Base-by-base conservation (phyloP, 108 stramenopile genomes). In the Pinguiococcus pyrenoidosus region DNA sequence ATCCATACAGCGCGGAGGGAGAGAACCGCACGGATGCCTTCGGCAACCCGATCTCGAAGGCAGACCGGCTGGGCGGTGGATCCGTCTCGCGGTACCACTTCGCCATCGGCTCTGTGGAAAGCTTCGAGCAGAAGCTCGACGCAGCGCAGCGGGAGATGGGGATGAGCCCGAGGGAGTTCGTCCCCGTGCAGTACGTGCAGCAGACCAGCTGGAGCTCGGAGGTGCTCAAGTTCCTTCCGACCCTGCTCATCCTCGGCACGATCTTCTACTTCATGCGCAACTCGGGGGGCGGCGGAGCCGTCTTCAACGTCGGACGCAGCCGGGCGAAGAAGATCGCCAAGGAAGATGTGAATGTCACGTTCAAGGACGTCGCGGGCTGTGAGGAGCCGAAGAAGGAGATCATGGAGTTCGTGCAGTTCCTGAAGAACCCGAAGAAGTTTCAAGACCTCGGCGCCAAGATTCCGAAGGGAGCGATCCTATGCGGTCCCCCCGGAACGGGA, bases 401-500 rank as follows among this genome's bases (percentile, higher is more conserved):
- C 44, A 91, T 93, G 90, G 96, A 98, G 64, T 91, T 98, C 64
- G 96, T 98, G 0, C 84, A 92, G 44, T 97, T 97, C 59, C 72
- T 97, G 45, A 81, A 89, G 56, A 79, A 85, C 45, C 70, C 83
- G 0, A 59, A 64, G 13, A 65, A 71, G 46, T 98, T 93, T 54
- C 87, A 85, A 2, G 82, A 87, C 58, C 56, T 93, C 18, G 92
- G 96, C 30, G 89, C 87, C 35, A 87, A 89, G 72, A 94, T 94
- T 47, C 95, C 95, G 25, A 93, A 89, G 66, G 95, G 95, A 2
- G 95, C 87, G 2, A 58, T 97, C 20, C 53, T 97, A 7, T 77
- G 71, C 29, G 95, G 95, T 1, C 95, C 95, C 4, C 95, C 95
- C 0, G 93, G 89, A 16, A 92, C 87, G 4, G 93, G 96, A 18